These are phyloP conservation scores for Cladosporium sp. DNA, from an alignment of 2,329 filamentous ascomycete genomes.

Conservation along the genomic window DNA sequence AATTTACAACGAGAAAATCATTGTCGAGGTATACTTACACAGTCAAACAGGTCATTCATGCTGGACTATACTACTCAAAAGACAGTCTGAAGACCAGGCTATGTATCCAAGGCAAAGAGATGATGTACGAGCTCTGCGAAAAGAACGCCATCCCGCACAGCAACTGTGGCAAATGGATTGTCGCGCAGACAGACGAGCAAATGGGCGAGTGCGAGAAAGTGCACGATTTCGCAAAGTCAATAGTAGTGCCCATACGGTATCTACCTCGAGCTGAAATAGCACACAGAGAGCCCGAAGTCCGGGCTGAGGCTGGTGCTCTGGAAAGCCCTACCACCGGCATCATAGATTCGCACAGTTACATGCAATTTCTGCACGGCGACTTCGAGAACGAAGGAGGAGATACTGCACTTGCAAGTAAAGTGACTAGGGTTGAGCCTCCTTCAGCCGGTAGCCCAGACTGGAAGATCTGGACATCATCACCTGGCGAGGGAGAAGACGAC, in stretches of 20 bases:
- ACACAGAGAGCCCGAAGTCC: slow-evolving; percentile 71
- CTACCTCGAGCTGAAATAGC: slow-evolving; percentile 63
- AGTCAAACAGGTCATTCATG: slow-evolving; percentile 75
- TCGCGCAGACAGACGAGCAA: slow-evolving; percentile 77
- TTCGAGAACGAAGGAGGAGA: slow-evolving; percentile 78
- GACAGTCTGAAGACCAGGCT: slow-evolving; percentile 77
- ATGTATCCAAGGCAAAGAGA: slow-evolving; percentile 73
- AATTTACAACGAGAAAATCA: not conserved
- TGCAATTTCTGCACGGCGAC: slow-evolving; percentile 74
- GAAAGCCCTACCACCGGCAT: slow-evolving; percentile 87
- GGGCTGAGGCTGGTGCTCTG: slow-evolving; percentile 70
- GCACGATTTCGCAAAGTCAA: slow-evolving; percentile 53
- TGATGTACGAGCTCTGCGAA: slow-evolving; percentile 77
- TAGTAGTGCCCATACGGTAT: slow-evolving; percentile 71
- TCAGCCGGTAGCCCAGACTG: slow-evolving; percentile 63
- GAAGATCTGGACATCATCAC: slow-evolving; percentile 57
- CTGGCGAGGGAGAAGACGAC: slow-evolving; percentile 38
- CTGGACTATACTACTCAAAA: slow-evolving; percentile 84
- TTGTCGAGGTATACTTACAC: not conserved
- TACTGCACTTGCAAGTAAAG: slow-evolving; percentile 66
- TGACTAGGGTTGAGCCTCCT: slow-evolving; percentile 59
- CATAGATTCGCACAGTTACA: slow-evolving; percentile 80
- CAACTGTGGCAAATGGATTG: slow-evolving; percentile 89
- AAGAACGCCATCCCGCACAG: slow-evolving; percentile 66
- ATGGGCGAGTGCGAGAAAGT: slow-evolving; percentile 60